Evolutionary conservation across 495 filamentous ascomycete species (phyloP).

Genomic region (Lasiosphaeria miniovina): DNA sequence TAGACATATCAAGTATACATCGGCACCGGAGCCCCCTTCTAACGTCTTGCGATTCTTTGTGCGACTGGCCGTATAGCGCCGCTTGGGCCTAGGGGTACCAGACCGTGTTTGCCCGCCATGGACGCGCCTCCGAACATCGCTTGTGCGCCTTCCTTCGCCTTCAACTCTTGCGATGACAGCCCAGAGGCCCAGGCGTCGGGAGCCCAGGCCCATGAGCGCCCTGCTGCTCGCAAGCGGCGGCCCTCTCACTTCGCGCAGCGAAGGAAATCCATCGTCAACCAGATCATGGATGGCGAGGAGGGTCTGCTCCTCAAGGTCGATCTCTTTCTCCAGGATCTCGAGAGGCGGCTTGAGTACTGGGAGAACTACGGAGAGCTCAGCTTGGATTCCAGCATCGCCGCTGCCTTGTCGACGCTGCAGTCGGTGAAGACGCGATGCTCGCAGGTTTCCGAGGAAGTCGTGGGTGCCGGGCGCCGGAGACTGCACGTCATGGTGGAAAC

Average conservation of each 20-base stretch:
- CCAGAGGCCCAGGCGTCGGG: slow-evolving; percentile 29
- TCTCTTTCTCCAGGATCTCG: slow-evolving; percentile 83
- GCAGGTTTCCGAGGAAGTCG: slow-evolving; percentile 83
- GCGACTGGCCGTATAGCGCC: no score
- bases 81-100: neutral
- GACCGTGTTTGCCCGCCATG: slow-evolving; percentile 19
- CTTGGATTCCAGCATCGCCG: slow-evolving; percentile 74
- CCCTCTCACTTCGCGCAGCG: slow-evolving; percentile 64
- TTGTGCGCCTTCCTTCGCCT: slow-evolving; percentile 31
- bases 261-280: slow-evolving; percentile 61
- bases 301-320: slow-evolving; percentile 66
- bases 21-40: no score
- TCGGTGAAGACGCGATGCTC: slow-evolving; percentile 86
- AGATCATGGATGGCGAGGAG: slow-evolving; percentile 61
- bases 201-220: slow-evolving; percentile 29
- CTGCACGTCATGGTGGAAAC: slow-evolving; percentile 90
- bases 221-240: slow-evolving; percentile 44
- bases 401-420: slow-evolving; percentile 80
- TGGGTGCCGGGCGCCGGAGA: slow-evolving; percentile 79
- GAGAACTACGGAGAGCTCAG: slow-evolving; percentile 83
- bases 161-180: slow-evolving; percentile 36
- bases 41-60: no score
- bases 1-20: no score
- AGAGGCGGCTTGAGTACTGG: slow-evolving; percentile 80
- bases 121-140: slow-evolving; percentile 33